Base-by-base conservation (phyloP, 2,329 filamentous ascomycete species). In the Daldinia eschscholtzii region DNA sequence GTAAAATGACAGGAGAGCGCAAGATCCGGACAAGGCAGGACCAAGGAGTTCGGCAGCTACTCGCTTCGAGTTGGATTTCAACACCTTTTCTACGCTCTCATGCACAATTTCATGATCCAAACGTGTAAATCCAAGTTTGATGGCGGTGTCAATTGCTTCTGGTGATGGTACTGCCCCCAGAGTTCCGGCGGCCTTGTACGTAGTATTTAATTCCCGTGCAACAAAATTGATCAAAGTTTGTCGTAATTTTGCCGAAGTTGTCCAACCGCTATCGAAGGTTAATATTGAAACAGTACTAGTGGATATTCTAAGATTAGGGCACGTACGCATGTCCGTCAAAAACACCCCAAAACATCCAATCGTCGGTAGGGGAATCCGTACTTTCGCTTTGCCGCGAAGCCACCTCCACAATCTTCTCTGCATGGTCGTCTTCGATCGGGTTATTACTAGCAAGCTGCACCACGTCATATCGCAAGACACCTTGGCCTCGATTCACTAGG, bases 261-360 rank as follows among this genome's bases (percentile, higher is more conserved):
- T 98, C 96, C 96, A 99, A 74, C 96, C 96, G 52, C 93, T 97
- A 74, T 64, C 73, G 13, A 53, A 64, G 74, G 69, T 63, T 57
- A 62, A 53, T 67, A 37, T 41, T n/a, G 10, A 15, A 20, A n/a
- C 13, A 33, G 18, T 30, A 6, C 9, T 52, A 18, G 1, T 6
- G 7, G 1, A 23, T 42, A 15, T 33, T 18, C 20, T 13, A 23
- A 33, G 26, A 18, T 18, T 6, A 7, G n/a, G 35, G 58, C 68
- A 87, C 88, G 81, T 83, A 95, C 93, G 93, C 93, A 81, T 99
- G 96, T 0, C 96, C 96, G 78, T 99, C 96, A 80, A 98, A 99
- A 18, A 99, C 94, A 65, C 94, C 96, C 96, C 97, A 99, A 80
- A 99, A 99, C 94, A 98, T 98, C 96, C 96, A 99, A 81, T 99